These are phyloP conservation scores for Clonostachys rhizophaga DNA, from an alignment of 2,329 filamentous ascomycete genomes.

Conservation along the genomic window DNA sequence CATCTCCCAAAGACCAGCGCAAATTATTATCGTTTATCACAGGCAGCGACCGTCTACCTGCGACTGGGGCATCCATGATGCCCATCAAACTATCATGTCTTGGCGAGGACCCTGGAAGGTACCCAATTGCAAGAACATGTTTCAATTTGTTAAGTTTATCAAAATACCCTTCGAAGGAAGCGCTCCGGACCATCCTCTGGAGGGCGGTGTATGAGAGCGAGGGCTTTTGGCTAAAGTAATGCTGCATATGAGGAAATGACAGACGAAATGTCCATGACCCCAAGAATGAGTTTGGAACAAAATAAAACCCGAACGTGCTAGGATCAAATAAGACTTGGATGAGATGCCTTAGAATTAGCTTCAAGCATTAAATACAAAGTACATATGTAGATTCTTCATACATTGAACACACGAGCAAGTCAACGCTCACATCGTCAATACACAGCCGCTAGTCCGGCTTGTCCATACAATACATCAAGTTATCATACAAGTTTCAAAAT, in stretches of 20 bases:
- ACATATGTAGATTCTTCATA: no score
- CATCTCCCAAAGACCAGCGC: slow-evolving; percentile 64
- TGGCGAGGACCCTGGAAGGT: slow-evolving; percentile 69
- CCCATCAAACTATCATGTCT: slow-evolving; percentile 72
- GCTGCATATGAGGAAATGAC: background rate
- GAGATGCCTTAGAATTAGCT: no score
- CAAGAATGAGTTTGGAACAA: background rate
- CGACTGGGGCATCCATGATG: slow-evolving; percentile 77
- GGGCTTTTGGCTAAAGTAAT: slow-evolving; percentile 82
- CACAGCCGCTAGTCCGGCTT: background rate
- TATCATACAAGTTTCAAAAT: slow-evolving; percentile 2
- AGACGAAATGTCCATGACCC: background rate
- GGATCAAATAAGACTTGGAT: no score
- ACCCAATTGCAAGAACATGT: slow-evolving; percentile 83
- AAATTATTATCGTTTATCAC: slow-evolving; percentile 83
- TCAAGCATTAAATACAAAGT: no score
- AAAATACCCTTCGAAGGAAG: slow-evolving; percentile 62
- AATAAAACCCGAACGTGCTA: no score
- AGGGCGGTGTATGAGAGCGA: slow-evolving; percentile 84
- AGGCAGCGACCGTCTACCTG: slow-evolving; percentile 84
- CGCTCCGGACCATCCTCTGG: slow-evolving; percentile 72
- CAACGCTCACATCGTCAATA: background rate
- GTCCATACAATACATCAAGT: background rate
- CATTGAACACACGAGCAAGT: no score
- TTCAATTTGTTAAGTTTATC: slow-evolving; percentile 83